Base-by-base conservation (phyloP, 2,329 filamentous ascomycete genomes). In the Tolypocladium nubicola region DNA sequence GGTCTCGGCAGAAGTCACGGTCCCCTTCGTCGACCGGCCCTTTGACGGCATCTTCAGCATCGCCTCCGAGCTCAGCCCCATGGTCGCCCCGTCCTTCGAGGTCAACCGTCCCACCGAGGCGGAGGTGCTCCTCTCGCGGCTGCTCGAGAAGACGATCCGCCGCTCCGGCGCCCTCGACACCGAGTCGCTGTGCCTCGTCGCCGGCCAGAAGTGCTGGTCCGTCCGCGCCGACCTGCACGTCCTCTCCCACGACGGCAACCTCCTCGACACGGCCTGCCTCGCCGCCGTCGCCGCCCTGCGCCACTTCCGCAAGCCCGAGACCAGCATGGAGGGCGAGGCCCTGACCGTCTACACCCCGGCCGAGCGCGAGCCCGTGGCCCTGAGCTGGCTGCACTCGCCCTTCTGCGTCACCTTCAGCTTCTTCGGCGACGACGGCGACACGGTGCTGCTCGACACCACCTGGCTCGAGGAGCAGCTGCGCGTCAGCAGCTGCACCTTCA, bases 1-100 rank as follows among this genome's bases (percentile, higher is more conserved):
- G 61, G 87, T 96, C 59, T 93, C 91, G 3, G 89, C 91, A 61
- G 90, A 96, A 75, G 89, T 97, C 60, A 88, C 89, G 13, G 85
- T 89, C 43, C 93, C 94, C 49, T 90, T 87, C 68, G 74, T 87
- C 56, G 93, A 97, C 74, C 87, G 93, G 61, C 93, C 92, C 59
- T 96, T 96, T 69, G 94, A 97, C 71, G 94, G 94, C 70, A 83
- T 96, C 71, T 97, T 97, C 77, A 91, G 86, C 64, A 97, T 97
- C 69, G 82, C 86, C 56, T 89, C 92, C 57, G 94, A 97, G 71
- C 84, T 99, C 66, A 90, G 88, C 61, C 90, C 93, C 53, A 95
- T 97, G 86, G 88, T 89, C 35, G 91, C 90, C 52, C 91, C 94
- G 16, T 86, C 89, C 39, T 96, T 96, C 73, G 92, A 97, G 72